Evolutionary conservation across 129 eudicot genomes (phyloP), one percentile per base, ranked within the genome.

Genomic region (Flaveria linearis): DNA sequence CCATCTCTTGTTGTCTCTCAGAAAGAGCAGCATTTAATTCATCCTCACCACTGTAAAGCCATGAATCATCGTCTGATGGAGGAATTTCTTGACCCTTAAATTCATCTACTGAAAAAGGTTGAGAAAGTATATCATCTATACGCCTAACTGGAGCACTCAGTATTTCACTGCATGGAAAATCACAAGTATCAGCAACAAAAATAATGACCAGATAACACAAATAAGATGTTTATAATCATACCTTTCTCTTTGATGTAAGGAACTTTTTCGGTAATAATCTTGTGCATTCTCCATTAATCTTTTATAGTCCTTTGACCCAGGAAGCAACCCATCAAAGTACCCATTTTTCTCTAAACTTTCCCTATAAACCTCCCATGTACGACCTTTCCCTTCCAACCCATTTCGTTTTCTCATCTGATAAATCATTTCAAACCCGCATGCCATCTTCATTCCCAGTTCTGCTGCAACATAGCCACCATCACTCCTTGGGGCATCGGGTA

Each of bases 351-450:
- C 96, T 78, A 90, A 79, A 69, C 88, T 91, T 55, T 86, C 86
- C 76, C 30, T 84, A 68, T 84, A 93, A 13, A 85, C 91, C 77
- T 93, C 93, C 97, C 96, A 93, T 0, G 96, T 85, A 61, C 90
- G 73, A 58, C 97, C 96, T 75, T 87, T 93, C 78, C 97, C 98
- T 76, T 91, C 96, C 26, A 76, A 82, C 28, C 91, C 91, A 0
- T 90, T 82, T 69, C 63, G 86, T 80, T 83, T 88, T 80, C 85
- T 88, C 75, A 76, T 52, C 83, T 91, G 97, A 87, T 93, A 93
- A 83, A 93, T 81, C 98, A 93, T 93, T 79, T 93, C 98, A 73
- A 93, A 82, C 75, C 98, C 98, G 65, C 98, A 93, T 5, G 96
- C 86, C 43, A 93, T 91, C 89, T 93, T 93, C 98, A 93, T 93